Base-by-base conservation (phyloP, 257 asterid species). In the Ilex aquifolium region DNA sequence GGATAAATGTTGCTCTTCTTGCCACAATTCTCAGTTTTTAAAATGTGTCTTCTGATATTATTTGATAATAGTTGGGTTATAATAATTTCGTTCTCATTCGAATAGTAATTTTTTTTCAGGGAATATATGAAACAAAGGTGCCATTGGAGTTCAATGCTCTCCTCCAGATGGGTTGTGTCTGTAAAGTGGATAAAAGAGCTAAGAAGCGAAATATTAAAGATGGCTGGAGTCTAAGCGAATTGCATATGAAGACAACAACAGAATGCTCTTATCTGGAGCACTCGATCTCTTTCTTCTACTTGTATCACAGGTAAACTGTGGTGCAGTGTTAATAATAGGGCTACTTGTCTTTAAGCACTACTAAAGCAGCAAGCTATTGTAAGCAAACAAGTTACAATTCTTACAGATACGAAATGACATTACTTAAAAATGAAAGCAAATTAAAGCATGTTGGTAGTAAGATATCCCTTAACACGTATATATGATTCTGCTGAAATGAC, bases 201-300 rank as follows among this genome's bases (percentile, higher is more conserved):
- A 84, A 76, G 69, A 89, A 79, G 60, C 61, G 86, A 69, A 90
- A 81, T 76, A 64, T 72, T 32, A 94, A 83, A 71, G 97, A 82
- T 56, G 88, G 86, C 72, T 93, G 99, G 99, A 83, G 74, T 72
- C 73, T 89, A 80, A 80, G 73, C 68, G 96, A 93, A 74, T 82
- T 93, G 84, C 90, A 87, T 74, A 93, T 90, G 97, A 93, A 87
- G 84, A 93, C 99, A 64, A 89, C 99, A 48, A 82, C 99, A 8
- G 97, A 93, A 79, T 93, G 92, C 74, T 76, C 97, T 40, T 93
- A 93, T 74, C 84, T 93, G 74, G 99, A 89, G 64, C 76, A 87
- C 55, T 80, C 96, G 53, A 63, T 84, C 65, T 62, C 91, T 65
- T 93, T 85, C 85, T 85, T 90, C 76, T 93, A 85, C 80, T 77